Evolutionary conservation across 129 eudicot species (phyloP), one percentile per base, ranked within the genome.

Genomic region (Lactuca saligna): DNA sequence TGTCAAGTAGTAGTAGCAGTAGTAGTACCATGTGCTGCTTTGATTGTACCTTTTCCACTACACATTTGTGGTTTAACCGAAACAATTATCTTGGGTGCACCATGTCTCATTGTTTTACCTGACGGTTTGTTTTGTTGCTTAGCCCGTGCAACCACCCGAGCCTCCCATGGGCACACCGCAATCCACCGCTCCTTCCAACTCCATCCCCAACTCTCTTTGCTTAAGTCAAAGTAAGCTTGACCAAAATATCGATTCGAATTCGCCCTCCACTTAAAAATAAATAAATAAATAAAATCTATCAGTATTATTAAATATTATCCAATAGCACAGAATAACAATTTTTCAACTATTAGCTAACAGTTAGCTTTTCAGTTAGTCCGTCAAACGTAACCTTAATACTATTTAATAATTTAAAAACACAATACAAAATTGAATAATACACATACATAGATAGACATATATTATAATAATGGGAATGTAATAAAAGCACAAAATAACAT

Each of bases 171-270:
- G 72, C 88, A 79, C 57, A 78, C 80, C 2, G 88, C 88, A 3
- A 82, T 82, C 88, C 88, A 82, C 29, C 85, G 68, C 75, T 86
- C 88, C 70, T 38, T 86, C 91, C 91, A 86, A 59, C 91, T 86
- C 91, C 91, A 86, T 4, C 91, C 88, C 88, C 91, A 83, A 59
- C 83, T 68, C 60, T 80, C 85, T 63, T 82, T 86, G 71, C 91
- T 66, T 31, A 86, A 72, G 63, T 85, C 83, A 46, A 77, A 85
- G 64, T 82, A 86, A 70, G 85, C 84, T 68, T 86, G 91, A 16
- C 91, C 88, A 29, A 73, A 82, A 59, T 82, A 86, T 41, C 73
- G 75, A 34, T 69, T 72, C 8, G 84, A 25, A 66, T 78, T 83
- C 8, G 88, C 86, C 80, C 80, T 78, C 91, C 91, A 85, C 91